Conservation (phyloP, 163 green algal species). For the Volvox carteri region DNA sequence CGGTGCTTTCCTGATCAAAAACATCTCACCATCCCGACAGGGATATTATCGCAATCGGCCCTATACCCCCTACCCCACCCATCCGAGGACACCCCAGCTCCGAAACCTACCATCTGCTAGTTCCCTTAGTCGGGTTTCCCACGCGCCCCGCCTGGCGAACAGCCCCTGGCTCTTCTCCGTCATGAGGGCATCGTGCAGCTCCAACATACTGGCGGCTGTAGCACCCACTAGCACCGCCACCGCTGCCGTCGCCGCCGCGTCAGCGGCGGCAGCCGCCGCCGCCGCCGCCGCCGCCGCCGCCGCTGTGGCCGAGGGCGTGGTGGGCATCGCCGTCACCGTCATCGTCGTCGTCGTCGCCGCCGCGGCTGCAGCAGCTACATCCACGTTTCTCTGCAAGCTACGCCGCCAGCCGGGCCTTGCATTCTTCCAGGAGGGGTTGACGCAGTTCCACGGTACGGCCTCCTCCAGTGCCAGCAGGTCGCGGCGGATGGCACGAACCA, state of each 20-base stretch:
- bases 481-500: slow-evolving; percentile 34
- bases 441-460: slow-evolving; percentile 51
- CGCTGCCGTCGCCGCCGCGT: neutral
- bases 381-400: slow-evolving; percentile 8
- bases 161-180: slow-evolving; percentile 52
- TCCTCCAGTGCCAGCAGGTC: slow-evolving; percentile 61
- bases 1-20: too few relatives aligned
- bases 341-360: neutral
- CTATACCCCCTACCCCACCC: neutral
- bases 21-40: too few relatives aligned
- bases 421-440: slow-evolving; percentile 42
- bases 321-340: neutral
- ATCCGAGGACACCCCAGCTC: neutral
- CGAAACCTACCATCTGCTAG: slow-evolving; percentile 49
- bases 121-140: slow-evolving; percentile 52
- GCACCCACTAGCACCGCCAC: slow-evolving; percentile 40
- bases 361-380: neutral
- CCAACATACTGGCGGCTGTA: slow-evolving; percentile 37
- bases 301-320: neutral
- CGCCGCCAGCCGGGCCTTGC: slow-evolving; percentile 21
- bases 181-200: slow-evolving; percentile 55
- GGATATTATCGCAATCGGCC: too few relatives aligned
- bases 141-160: slow-evolving; percentile 47
- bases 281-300: neutral
- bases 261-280: neutral